Evolutionary conservation across 306 rosid species (phyloP).

Genomic region (Glycine tomentella): DNA sequence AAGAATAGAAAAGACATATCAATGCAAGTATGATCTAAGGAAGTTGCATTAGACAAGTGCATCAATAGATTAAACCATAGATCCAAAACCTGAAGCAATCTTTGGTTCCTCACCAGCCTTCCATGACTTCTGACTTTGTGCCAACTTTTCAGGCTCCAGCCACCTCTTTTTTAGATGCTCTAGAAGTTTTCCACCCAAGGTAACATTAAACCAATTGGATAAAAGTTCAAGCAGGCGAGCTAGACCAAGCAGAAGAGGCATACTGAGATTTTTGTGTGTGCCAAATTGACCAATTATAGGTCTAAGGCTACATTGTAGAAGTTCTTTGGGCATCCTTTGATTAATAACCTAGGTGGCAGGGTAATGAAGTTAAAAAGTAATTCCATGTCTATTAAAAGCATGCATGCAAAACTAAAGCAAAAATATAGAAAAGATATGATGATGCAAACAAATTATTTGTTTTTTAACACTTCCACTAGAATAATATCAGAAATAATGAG

Average conservation of each 20-base stretch:
- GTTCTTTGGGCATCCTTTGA: conserved; percentile 99
- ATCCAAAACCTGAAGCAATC: conserved; percentile 89
- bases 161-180: conserved; percentile 99
- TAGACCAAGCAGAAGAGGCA: too few species aligned
- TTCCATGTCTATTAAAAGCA: conserved; percentile 33
- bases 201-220: too few species aligned
- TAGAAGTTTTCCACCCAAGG: too few species aligned
- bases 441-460: too few species aligned
- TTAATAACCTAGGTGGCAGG: conserved; percentile 77
- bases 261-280: conserved; percentile 98
- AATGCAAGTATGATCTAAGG: conserved; percentile 23
- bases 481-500: too few species aligned
- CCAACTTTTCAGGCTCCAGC: conserved; percentile 99
- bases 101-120: conserved; percentile 99
- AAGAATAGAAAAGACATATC: conserved; percentile 47
- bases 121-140: conserved; percentile 95
- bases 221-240: too few species aligned
- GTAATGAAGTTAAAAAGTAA: conserved; percentile 29
- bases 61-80: conserved; percentile 43
- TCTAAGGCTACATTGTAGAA: conserved; percentile 95
- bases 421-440: too few species aligned
- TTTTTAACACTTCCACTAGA: too few species aligned
- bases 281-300: conserved; percentile 96
- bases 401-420: conserved; percentile 20
- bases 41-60: conserved; percentile 42